phyloP scores from a whole-genome alignment of 352 stramenopile species.

The Pythium utonaiense region DNA sequence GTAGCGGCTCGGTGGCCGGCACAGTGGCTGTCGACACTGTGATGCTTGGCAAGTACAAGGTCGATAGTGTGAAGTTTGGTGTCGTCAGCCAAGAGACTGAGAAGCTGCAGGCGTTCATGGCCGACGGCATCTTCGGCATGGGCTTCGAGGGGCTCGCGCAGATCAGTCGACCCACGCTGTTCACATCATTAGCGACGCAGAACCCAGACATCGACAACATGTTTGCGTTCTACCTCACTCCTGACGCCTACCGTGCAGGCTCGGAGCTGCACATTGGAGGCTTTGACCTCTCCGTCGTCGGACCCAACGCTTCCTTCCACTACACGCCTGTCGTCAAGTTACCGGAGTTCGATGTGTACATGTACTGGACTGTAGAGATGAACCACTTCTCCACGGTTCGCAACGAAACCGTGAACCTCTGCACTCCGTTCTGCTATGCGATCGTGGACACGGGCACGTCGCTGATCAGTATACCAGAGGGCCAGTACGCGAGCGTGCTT shows the following conservation, averaged over 20 bases:
- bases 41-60: conserved; percentile 55
- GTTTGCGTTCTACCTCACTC: conserved; percentile 88
- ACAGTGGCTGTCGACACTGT: conserved; percentile 78
- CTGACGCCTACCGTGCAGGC: conserved; percentile 57
- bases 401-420: conserved; percentile 44
- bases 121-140: conserved; percentile 86
- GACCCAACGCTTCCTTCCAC: conserved; percentile 80
- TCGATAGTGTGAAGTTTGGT: conserved; percentile 77
- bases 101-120: conserved; percentile 76
- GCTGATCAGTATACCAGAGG: conserved; percentile 75
- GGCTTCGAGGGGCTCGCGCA: conserved; percentile 84
- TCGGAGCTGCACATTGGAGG: conserved; percentile 83
- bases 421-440: conserved; percentile 77
- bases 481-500: conserved; percentile 62
- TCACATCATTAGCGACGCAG: conserved; percentile 58
- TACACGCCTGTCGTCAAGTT: conserved; percentile 86
- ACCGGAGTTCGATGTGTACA: conserved; percentile 70
- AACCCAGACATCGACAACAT: conserved; percentile 78
- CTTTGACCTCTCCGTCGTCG: conserved; percentile 81
- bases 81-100: conserved; percentile 64
- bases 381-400: conserved; percentile 41
- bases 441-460: conserved; percentile 90
- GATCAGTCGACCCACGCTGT: conserved; percentile 83
- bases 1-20: conserved; percentile 73
- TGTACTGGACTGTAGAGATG: conserved; percentile 87